These are phyloP conservation scores for Sordaria brevicollis DNA, from an alignment of 495 filamentous ascomycete genomes.

Conservation along the genomic window DNA sequence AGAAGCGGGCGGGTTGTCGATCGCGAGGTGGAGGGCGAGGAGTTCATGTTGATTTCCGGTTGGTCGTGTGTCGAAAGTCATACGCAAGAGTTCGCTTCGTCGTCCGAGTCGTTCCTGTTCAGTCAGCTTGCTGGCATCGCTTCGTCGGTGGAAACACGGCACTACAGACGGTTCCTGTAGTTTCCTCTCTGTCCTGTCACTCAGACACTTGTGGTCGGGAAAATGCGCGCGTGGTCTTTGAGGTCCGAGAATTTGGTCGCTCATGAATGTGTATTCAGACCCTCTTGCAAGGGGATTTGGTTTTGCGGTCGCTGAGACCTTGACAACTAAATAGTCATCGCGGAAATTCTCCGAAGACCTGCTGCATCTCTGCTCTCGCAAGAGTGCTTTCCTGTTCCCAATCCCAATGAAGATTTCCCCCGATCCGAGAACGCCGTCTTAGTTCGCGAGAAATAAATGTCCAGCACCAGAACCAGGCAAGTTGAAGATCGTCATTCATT, in stretches of 20 bases:
- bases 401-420: neutral
- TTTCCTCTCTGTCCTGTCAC: neutral
- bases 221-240: neutral
- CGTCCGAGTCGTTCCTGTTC: conserved; percentile 29
- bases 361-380: neutral
- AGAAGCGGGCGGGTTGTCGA: conserved; percentile 37
- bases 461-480: neutral
- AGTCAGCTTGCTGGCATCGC: conserved; percentile 17
- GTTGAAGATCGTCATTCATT: neutral
- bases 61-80: conserved; percentile 40
- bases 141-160: conserved; percentile 33
- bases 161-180: conserved; percentile 28
- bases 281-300: neutral
- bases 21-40: conserved; percentile 34
- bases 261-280: neutral
- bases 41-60: conserved; percentile 43
- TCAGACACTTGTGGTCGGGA: neutral
- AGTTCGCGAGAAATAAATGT: neutral
- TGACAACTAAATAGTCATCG: neutral
- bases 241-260: neutral
- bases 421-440: neutral
- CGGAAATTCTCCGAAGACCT: neutral
- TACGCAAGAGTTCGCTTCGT: conserved; percentile 25
- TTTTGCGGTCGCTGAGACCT: neutral
- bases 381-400: neutral